Evolutionary conservation across 2,329 filamentous ascomycete genomes (phyloP), one percentile per base, ranked within the genome.

Genomic region (Diaporthe australafricana): DNA sequence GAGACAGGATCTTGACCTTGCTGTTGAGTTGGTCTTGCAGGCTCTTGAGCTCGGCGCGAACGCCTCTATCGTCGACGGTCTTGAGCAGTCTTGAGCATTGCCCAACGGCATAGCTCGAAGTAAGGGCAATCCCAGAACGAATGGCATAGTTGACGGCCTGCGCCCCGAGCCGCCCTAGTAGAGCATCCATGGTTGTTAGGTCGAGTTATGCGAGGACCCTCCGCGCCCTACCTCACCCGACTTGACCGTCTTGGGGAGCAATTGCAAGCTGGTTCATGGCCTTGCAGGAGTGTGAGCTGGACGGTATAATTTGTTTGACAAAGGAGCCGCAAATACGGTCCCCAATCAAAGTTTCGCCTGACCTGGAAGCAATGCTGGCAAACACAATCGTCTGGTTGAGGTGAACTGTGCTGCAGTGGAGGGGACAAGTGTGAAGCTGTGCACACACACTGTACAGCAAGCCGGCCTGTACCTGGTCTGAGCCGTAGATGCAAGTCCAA

Each of bases 91-190:
- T 90, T 1, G 92, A 90, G 71, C 93, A 95, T 81, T 98, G 94
- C 71, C 90, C 90, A 74, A 98, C 87, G n/a, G 95, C 94, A 83
- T 95, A 97, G 48, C 88, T 90, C 67, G 94, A 94, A 2, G 95
- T 98, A 75, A 98, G 88, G 62, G 93, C 91, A 75, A 98, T 92
- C 63, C 95, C 95, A 22, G 94, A 95, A 63, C 93, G 88, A 77
- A 98, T 95, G 80, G 95, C 95, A 88, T 96, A 97, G 84, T 94
- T 97, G 88, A 97, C 92, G 63, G 94, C 94, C 84, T 97, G 94
- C 62, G 85, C 81, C 74, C 88, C 88, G 72, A 90, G 80, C 55
- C 83, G 81, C 63, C 85, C 78, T 71, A 90, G 82, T 74, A 90
- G 86, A 68, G 86, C 86, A 80, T 97, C 94, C 94, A 97, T 97